Evolutionary conservation across 2,329 filamentous ascomycete species (phyloP).

Genomic region (Colletotrichum spinosum): DNA sequence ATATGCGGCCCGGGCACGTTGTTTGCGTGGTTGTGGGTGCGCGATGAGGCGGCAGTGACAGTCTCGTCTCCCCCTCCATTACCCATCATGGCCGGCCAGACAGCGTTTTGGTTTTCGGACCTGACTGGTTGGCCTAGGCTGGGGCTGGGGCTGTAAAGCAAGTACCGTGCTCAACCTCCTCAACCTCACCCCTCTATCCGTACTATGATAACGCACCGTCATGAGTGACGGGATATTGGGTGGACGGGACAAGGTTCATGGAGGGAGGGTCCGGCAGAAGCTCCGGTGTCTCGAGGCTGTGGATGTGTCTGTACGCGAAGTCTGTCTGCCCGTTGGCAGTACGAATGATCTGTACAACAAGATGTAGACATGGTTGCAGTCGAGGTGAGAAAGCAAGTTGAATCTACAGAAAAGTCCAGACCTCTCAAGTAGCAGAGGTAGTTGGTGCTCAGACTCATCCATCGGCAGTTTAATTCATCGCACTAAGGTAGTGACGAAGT

Average conservation of each 20-base stretch:
- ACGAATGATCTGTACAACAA: no score
- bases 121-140: background rate
- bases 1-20: slow-evolving; percentile 34
- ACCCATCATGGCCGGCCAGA: background rate
- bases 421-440: no score
- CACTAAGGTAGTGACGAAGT: no score
- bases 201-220: background rate
- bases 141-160: background rate
- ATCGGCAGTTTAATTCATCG: no score
- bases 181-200: no score
- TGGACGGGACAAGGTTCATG: slow-evolving; percentile 21
- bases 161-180: background rate
- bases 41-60: background rate
- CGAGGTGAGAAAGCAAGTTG: no score
- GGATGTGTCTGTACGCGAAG: background rate
- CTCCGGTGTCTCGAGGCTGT: slow-evolving; percentile 19
- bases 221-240: slow-evolving; percentile 20
- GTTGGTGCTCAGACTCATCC: no score
- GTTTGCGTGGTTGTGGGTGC: slow-evolving; percentile 11
- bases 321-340: background rate
- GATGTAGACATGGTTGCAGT: no score
- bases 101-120: slow-evolving; percentile 21
- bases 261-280: slow-evolving; percentile 17
- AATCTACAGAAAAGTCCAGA: no score
- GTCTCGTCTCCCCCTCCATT: background rate